Evolutionary conservation across 2,329 filamentous ascomycete species (phyloP).

Genomic region (Diaporthe vexans): DNA sequence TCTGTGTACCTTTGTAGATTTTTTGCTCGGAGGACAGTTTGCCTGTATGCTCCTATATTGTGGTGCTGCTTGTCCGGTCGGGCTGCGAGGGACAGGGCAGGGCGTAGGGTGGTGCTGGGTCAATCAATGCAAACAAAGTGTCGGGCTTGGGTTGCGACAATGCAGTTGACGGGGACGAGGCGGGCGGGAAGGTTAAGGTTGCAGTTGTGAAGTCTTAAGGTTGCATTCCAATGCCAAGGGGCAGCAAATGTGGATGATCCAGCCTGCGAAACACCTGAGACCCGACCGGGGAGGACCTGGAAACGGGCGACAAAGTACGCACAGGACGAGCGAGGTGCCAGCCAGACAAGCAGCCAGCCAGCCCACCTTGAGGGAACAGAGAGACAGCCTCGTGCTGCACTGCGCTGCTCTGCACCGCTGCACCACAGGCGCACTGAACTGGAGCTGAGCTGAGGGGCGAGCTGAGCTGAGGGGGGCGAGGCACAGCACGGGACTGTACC

Average conservation of each 20-base stretch:
- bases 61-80: not conserved
- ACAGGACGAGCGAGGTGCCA: slow-evolving; percentile 10
- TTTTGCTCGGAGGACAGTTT: not conserved
- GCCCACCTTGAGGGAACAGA: not conserved
- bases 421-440: not conserved
- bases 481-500: slow-evolving; percentile 4
- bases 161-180: slow-evolving; percentile 34
- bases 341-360: not conserved
- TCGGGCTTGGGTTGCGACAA: slow-evolving; percentile 33
- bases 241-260: slow-evolving; percentile 33
- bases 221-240: slow-evolving; percentile 40
- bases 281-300: slow-evolving; percentile 38
- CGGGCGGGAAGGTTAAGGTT: slow-evolving; percentile 40
- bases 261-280: slow-evolving; percentile 40
- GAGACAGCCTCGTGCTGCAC: slow-evolving; percentile 4
- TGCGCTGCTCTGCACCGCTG: not conserved
- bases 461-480: not conserved
- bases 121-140: slow-evolving; percentile 32
- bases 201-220: slow-evolving; percentile 40
- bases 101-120: slow-evolving; percentile 20
- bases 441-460: slow-evolving; percentile 4
- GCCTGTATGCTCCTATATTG: not conserved
- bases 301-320: slow-evolving; percentile 26
- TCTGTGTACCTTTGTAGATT: not conserved
- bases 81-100: not conserved